A percentile compares a stretch with the other conserved stretches of the same genome.
Evolutionary conservation across 2,329 filamentous ascomycete species (phyloP).

Genomic region (Orbilia brochopaga): DNA sequence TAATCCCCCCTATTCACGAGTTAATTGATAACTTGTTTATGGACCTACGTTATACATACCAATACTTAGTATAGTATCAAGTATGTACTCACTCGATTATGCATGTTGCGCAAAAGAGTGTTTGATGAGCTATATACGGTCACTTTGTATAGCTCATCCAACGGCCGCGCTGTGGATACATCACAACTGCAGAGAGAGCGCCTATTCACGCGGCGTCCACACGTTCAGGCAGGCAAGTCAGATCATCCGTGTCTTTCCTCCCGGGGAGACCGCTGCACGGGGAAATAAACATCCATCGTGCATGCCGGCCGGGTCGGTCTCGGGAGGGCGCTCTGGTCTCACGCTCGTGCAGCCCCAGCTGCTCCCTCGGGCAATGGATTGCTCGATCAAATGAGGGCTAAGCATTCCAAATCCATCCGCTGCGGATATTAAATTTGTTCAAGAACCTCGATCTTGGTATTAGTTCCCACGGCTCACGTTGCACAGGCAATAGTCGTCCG

Average conservation of each 20-base stretch:
- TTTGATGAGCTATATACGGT: too few species aligned
- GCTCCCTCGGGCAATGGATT: constrained; percentile 10
- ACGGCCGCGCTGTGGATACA: too few species aligned
- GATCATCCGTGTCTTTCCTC: not conserved
- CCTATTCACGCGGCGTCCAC: not conserved
- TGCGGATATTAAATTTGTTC: constrained; percentile 48
- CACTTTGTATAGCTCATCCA: too few species aligned
- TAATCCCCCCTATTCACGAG: too few species aligned
- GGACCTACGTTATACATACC: too few species aligned
- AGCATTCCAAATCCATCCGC: constrained; percentile 49
- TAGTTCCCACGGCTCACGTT: not conserved
- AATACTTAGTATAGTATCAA: too few species aligned
- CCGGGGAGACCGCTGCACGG: constrained; percentile 6
- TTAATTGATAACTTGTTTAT: too few species aligned
- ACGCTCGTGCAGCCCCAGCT: not conserved
- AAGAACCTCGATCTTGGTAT: constrained; percentile 25
- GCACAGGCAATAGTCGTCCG: not conserved
- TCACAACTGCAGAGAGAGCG: not conserved
- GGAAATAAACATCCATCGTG: not conserved
- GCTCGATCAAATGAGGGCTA: constrained; percentile 34
- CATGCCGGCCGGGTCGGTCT: constrained; percentile 7
- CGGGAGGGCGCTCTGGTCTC: constrained; percentile 30
- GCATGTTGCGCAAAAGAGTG: too few species aligned
- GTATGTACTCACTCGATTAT: too few species aligned
- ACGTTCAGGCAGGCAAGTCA: not conserved